Conservation (phyloP, 2,329 filamentous ascomycete genomes). For the Aspergillus tubingensis region DNA sequence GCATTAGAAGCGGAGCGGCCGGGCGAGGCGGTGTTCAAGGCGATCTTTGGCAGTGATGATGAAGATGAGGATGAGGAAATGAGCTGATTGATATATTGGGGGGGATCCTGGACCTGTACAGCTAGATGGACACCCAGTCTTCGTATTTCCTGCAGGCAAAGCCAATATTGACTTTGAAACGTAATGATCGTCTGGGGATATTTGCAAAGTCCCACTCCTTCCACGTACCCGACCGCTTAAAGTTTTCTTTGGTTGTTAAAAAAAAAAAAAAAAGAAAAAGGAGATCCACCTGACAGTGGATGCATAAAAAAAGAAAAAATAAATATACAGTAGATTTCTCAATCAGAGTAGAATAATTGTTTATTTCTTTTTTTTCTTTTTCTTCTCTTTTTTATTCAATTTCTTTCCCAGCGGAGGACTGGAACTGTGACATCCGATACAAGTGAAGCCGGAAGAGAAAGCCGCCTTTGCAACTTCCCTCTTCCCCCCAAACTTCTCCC, state of each 20-base stretch:
- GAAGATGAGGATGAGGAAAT: constrained; percentile 54
- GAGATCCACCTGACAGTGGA: neutral
- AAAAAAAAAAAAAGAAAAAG: neutral
- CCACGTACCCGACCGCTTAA: constrained; percentile 3
- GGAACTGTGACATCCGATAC: no score
- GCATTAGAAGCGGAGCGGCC: constrained; percentile 73
- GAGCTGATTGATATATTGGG: constrained; percentile 3
- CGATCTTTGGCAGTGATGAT: constrained; percentile 89
- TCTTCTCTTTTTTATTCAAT: no score
- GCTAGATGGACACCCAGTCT: no score
- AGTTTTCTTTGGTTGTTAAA: neutral
- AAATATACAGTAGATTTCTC: neutral
- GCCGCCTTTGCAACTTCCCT: neutral
- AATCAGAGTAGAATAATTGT: no score
- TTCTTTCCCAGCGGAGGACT: no score
- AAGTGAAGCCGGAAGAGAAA: neutral
- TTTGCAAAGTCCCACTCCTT: neutral
- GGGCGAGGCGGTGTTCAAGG: constrained; percentile 79
- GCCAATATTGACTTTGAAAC: neutral
- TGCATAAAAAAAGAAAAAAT: neutral
- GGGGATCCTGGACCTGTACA: neutral
- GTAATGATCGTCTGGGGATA: neutral
- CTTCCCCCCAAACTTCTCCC: neutral
- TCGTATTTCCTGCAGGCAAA: neutral
- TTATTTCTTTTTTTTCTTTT: no score